phyloP scores from a whole-genome alignment of 768 basidiomycete species.

The Pluteus cervinus region DNA sequence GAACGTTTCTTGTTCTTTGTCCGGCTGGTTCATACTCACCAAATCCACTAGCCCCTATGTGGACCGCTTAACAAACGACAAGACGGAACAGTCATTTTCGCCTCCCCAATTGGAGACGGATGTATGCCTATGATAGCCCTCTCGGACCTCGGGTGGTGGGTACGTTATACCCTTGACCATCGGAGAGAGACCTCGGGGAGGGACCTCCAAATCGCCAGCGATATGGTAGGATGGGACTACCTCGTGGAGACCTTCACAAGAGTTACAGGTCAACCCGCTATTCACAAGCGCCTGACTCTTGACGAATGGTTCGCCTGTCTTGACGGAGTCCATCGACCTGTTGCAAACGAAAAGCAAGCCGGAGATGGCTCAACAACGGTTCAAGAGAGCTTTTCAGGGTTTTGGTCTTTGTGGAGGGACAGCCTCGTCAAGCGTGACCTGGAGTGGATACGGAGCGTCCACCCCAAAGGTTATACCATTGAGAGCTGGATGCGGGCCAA shows the following conservation, averaged over 20 bases:
- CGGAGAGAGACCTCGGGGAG: conserved; percentile 26
- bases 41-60: conserved; percentile 18
- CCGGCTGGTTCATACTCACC: background rate
- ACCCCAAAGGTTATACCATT: conserved; percentile 28
- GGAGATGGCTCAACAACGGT: conserved; percentile 26
- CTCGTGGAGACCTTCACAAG: conserved; percentile 30
- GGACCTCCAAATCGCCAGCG: conserved; percentile 31
- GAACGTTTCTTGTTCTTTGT: background rate
- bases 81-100: conserved; percentile 35
- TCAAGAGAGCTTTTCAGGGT: conserved; percentile 34
- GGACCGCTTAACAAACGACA: conserved; percentile 27
- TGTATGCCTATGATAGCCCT: conserved; percentile 33
- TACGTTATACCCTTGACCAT: conserved; percentile 31
- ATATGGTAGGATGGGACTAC: conserved; percentile 29
- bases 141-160: conserved; percentile 34
- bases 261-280: conserved; percentile 29
- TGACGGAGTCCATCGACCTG: conserved; percentile 19
- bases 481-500: conserved; percentile 36
- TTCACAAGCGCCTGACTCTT: conserved; percentile 22
- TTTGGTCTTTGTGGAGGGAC: conserved; percentile 38
- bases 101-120: conserved; percentile 27
- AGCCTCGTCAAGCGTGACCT: conserved; percentile 36
- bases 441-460: conserved; percentile 34
- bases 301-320: conserved; percentile 28
- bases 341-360: conserved; percentile 21